Evolutionary conservation across 768 basidiomycete species (phyloP).

Genomic region (Coprinopsis cinerea): DNA sequence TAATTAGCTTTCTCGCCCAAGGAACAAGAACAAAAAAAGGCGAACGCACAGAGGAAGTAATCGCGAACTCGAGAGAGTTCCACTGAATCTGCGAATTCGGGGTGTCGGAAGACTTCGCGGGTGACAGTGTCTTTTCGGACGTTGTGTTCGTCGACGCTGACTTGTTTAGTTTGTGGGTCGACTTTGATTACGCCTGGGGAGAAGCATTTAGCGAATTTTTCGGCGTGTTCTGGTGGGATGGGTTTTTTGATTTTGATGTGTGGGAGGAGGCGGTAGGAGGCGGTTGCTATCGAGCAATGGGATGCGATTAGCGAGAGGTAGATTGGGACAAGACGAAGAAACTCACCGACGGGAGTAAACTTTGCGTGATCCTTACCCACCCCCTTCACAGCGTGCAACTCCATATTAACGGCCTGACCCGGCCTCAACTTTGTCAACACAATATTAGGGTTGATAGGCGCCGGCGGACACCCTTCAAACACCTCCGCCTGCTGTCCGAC

Average conservation of each 20-base stretch:
- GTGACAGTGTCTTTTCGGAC: slow-evolving; percentile 86
- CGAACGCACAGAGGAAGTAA: slow-evolving; percentile 80
- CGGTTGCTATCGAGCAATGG: slow-evolving; percentile 60
- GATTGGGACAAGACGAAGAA: neutral
- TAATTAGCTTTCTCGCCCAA: neutral
- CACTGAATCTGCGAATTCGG: slow-evolving; percentile 82
- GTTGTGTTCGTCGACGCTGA: slow-evolving; percentile 55
- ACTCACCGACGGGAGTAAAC: slow-evolving; percentile 87
- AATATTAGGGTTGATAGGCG: slow-evolving; percentile 73
- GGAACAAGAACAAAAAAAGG: neutral
- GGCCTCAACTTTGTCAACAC: slow-evolving; percentile 89
- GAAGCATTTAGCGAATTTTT: slow-evolving; percentile 87
- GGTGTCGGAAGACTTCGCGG: slow-evolving; percentile 87
- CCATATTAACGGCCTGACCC: slow-evolving; percentile 81
- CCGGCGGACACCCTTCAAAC: slow-evolving; percentile 49
- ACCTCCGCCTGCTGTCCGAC: slow-evolving; percentile 74
- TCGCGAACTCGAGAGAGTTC: slow-evolving; percentile 83
- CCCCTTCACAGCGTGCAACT: slow-evolving; percentile 88
- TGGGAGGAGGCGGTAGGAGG: slow-evolving; percentile 90
- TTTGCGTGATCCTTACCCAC: slow-evolving; percentile 95
- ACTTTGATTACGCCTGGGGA: slow-evolving; percentile 74
- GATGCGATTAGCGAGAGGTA: neutral
- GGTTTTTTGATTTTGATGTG: slow-evolving; percentile 71
- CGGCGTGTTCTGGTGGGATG: slow-evolving; percentile 68
- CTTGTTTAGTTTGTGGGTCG: slow-evolving; percentile 48